A percentile compares a stretch with the other conserved stretches of the same genome.
These are phyloP conservation scores for Chytriomyces confervae DNA, from an alignment of 192 early-diverging fungal species.

Conservation along the genomic window DNA sequence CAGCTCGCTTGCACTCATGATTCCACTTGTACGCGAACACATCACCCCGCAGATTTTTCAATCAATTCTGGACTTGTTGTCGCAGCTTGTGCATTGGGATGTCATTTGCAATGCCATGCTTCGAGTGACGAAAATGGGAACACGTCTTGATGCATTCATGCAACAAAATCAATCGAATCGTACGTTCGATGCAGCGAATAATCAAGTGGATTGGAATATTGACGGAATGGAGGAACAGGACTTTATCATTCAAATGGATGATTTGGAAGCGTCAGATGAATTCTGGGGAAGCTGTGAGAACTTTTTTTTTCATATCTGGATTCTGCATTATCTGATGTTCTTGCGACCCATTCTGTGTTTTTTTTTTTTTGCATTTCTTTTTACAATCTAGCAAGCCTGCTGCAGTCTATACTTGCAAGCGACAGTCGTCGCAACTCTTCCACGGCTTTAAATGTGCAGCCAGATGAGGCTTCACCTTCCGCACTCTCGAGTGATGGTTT, in stretches of 20 bases:
- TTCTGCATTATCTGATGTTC: neutral
- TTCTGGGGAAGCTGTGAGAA: slow-evolving; percentile 23
- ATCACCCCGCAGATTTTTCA: neutral
- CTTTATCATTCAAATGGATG: slow-evolving; percentile 30
- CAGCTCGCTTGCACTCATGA: slow-evolving; percentile 1
- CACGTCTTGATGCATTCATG: neutral
- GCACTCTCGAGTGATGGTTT: neutral
- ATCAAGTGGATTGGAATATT: neutral
- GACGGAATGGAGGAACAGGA: slow-evolving; percentile 1
- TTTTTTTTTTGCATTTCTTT: neutral
- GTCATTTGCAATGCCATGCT: slow-evolving; percentile 24
- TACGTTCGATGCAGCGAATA: neutral
- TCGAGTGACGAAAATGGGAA: slow-evolving; percentile 20
- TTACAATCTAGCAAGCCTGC: slow-evolving; percentile 8
- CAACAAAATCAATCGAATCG: neutral
- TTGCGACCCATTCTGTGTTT: too few species aligned
- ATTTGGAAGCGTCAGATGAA: slow-evolving; percentile 31
- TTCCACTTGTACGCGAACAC: neutral
- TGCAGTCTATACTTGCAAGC: slow-evolving; percentile 26
- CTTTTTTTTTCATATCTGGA: neutral
- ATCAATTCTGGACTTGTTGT: slow-evolving; percentile 6
- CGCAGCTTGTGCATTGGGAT: slow-evolving; percentile 31
- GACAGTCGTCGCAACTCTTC: neutral
- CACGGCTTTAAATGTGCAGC: too few species aligned
- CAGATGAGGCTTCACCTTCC: too few species aligned